Conservation (phyloP, 2,329 filamentous ascomycete species). For the Fulvia fulva region DNA sequence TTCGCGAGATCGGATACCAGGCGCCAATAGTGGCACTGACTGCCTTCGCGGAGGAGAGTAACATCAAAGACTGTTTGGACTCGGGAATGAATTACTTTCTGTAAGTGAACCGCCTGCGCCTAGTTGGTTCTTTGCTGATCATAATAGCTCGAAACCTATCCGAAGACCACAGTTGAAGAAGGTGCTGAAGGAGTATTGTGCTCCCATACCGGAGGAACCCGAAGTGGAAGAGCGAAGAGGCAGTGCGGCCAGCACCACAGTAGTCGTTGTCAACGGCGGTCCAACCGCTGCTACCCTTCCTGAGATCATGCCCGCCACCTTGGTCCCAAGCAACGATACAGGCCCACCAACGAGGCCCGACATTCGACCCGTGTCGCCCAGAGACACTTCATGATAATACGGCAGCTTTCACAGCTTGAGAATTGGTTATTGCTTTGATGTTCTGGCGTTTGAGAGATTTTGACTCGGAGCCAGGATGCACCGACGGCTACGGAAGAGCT, state of each 20-base stretch:
- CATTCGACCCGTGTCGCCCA: slow-evolving; percentile 2
- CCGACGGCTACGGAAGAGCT: not conserved
- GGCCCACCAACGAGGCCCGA: not conserved
- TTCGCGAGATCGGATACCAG: slow-evolving; percentile 80
- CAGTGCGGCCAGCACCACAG: slow-evolving; percentile 11
- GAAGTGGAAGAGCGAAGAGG: slow-evolving; percentile 14
- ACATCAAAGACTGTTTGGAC: slow-evolving; percentile 62
- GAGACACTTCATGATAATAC: not conserved
- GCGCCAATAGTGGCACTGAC: slow-evolving; percentile 91
- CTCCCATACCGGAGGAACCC: slow-evolving; percentile 20
- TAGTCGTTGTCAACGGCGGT: slow-evolving; percentile 5
- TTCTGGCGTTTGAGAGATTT: not conserved
- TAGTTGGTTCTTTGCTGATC: not conserved
- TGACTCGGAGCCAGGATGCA: not conserved
- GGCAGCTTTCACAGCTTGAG: not conserved
- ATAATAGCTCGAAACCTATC: slow-evolving; percentile 55
- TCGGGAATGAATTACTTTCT: slow-evolving; percentile 92
- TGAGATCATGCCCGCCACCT: not conserved
- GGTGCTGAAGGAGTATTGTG: slow-evolving; percentile 73
- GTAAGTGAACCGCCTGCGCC: slow-evolving; percentile 19
- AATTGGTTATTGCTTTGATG: not conserved
- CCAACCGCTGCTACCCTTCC: not conserved
- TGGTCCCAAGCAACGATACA: not conserved
- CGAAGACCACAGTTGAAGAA: slow-evolving; percentile 78
- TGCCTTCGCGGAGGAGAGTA: slow-evolving; percentile 86